Percentiles rank a stretch among this genome's conserved stretches.
Conservation (phyloP, 164 flowering plant species). For the Cinnamomum micranthum region DNA sequence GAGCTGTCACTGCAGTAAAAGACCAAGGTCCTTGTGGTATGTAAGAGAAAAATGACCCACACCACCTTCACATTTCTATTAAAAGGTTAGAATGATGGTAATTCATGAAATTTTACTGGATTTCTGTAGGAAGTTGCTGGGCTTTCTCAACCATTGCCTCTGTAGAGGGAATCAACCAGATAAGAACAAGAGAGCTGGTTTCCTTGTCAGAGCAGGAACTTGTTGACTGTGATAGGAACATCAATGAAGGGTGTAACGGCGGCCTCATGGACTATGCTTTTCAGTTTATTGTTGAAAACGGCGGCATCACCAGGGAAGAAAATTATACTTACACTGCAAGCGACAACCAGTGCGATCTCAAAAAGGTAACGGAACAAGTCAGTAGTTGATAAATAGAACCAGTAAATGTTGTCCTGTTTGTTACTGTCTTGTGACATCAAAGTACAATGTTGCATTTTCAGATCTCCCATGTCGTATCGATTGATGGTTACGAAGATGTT, state of each 20-base stretch:
- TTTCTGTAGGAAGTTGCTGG: constrained; percentile 37
- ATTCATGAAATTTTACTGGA: background rate
- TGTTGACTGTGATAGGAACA: constrained; percentile 29
- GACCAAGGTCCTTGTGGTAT: constrained; percentile 74
- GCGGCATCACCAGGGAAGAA: constrained; percentile 26
- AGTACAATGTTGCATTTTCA: constrained; percentile 14
- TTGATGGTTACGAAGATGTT: constrained; percentile 31
- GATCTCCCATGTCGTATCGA: constrained; percentile 18
- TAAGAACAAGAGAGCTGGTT: constrained; percentile 25
- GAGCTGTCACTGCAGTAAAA: constrained; percentile 54
- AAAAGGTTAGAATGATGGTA: background rate
- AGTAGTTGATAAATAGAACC: background rate
- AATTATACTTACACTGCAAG: constrained; percentile 32
- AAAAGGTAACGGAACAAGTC: constrained; percentile 10
- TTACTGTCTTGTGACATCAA: background rate
- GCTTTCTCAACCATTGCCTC: constrained; percentile 38
- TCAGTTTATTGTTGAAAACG: constrained; percentile 29
- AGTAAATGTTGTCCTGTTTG: background rate
- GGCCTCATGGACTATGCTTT: constrained; percentile 34
- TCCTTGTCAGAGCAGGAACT: constrained; percentile 40
- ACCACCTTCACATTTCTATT: background rate
- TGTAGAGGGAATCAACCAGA: constrained; percentile 37
- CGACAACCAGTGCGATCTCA: constrained; percentile 20
- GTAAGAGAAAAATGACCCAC: constrained; percentile 2
- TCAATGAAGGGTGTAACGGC: constrained; percentile 31